Evolutionary conservation across 768 basidiomycete genomes (phyloP), one percentile per base, ranked within the genome.

Genomic region (Phanerochaete carnosa): DNA sequence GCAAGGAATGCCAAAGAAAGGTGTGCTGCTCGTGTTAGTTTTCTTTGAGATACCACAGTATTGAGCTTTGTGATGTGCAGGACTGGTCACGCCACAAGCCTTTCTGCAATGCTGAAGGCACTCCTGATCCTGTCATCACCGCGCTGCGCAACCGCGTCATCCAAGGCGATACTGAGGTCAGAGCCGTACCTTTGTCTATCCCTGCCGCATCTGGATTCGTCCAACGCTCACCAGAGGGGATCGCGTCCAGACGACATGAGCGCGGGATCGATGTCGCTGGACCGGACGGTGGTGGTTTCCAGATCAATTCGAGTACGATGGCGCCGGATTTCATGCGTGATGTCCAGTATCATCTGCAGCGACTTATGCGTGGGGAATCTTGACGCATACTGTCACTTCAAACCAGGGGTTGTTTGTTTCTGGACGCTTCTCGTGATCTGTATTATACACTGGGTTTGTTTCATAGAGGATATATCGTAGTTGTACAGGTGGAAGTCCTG

Each of bases 1-100:
- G 64, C 59, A 64, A 62, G 51, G 39, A 62, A 15, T 68, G 66
- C 37, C 66, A 68, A 35, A 58, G 26, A 45, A 53, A 55, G 62
- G 62, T 62, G 33, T 16, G 66, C 57, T 2, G 0, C 51, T 9
- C 11, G 5, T 50, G 5, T 2, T 28, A 26, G 2, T 26, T 13
- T 13, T 26, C 5, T 13, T 12, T 15, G 13, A 13, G 49, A 4
- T 5, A 19, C 12, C 25, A 25, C 39, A 2, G 3, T 9, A 54
- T 3, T 45, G 29, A 43, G 19, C 1, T 28, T 45, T 12, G 15
- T 28, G 43, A 2, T 5, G 1, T 15, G 15, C 47, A 63, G 62
- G 62, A 63, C 50, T 59, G 62, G 62, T 46, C 55, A 22, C 45
- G 55, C 19, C 62, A 63, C 32, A 63, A 59, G 29, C 55, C 55